Conservation (phyloP, 2,329 filamentous ascomycete genomes). For the Grosmannia clavigera region DNA sequence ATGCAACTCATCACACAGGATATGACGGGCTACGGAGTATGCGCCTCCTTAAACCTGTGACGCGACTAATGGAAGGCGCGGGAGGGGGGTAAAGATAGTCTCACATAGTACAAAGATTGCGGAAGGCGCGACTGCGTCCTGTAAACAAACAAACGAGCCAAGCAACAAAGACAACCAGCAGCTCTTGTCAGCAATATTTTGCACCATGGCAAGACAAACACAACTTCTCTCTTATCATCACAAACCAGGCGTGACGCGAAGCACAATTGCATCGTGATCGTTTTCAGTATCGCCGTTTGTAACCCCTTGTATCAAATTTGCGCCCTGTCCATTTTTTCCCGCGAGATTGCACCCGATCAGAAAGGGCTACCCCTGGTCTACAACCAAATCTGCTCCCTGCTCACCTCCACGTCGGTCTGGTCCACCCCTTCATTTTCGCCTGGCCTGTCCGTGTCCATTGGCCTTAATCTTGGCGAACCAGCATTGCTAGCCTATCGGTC, state of each 20-base stretch:
- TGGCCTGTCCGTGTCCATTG: slow-evolving; percentile 1
- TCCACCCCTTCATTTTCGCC: neutral
- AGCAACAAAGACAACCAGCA: neutral
- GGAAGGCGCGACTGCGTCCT: neutral
- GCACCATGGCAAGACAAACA: neutral
- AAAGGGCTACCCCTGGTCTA: neutral
- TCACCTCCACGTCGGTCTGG: neutral
- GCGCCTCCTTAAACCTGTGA: neutral
- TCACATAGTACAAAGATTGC: neutral
- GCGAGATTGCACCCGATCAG: slow-evolving; percentile 18
- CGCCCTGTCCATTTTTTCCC: slow-evolving; percentile 12
- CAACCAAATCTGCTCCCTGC: neutral
- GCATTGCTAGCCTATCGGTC: neutral
- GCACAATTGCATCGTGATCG: slow-evolving; percentile 9
- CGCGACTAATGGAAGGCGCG: neutral
- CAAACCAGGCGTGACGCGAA: neutral
- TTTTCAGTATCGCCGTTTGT: neutral
- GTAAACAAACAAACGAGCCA: neutral
- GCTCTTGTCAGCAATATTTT: neutral
- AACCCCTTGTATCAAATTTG: slow-evolving; percentile 4
- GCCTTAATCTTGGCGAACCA: neutral
- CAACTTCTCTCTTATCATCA: neutral
- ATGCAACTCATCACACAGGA: neutral
- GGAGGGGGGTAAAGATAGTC: neutral
- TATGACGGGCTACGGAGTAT: neutral